Percentiles rank a stretch among this genome's conserved stretches.
phyloP scores from a whole-genome alignment of 192 early-diverging fungal genomes.

The Coemansia sp. region DNA sequence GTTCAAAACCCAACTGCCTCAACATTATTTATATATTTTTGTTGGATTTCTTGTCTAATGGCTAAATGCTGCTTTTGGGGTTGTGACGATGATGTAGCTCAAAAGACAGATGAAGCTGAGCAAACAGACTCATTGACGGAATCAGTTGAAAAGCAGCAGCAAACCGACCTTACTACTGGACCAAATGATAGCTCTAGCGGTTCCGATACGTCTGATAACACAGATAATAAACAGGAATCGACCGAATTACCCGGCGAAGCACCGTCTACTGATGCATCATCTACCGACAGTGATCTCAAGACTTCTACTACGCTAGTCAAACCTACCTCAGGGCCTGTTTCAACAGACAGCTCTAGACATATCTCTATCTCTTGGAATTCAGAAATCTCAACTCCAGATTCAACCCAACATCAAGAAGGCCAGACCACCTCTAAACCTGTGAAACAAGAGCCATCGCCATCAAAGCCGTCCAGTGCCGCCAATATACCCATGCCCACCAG shows the following conservation, averaged over 20 bases:
- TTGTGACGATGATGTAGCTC: neutral
- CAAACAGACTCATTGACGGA: neutral
- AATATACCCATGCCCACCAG: slow-evolving; percentile 8
- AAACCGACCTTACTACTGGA: neutral
- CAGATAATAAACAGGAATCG: neutral
- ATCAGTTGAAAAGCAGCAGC: neutral
- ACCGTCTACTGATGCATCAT: neutral
- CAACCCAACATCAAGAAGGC: neutral
- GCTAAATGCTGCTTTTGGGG: neutral
- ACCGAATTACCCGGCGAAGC: neutral
- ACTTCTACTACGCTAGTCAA: neutral
- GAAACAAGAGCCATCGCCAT: neutral
- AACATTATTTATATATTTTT: too few species aligned
- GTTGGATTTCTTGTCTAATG: neutral
- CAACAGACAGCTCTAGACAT: neutral
- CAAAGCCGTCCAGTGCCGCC: neutral
- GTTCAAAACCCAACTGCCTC: too few species aligned
- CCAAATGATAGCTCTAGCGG: neutral
- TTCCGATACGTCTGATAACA: neutral
- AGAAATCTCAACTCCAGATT: neutral
- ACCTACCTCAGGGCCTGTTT: neutral
- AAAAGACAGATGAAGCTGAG: neutral
- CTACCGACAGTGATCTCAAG: neutral
- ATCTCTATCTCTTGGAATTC: neutral
- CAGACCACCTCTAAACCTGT: neutral